Base-by-base conservation (phyloP, 2,329 filamentous ascomycete genomes). In the Pseudogymnoascus sp. region DNA sequence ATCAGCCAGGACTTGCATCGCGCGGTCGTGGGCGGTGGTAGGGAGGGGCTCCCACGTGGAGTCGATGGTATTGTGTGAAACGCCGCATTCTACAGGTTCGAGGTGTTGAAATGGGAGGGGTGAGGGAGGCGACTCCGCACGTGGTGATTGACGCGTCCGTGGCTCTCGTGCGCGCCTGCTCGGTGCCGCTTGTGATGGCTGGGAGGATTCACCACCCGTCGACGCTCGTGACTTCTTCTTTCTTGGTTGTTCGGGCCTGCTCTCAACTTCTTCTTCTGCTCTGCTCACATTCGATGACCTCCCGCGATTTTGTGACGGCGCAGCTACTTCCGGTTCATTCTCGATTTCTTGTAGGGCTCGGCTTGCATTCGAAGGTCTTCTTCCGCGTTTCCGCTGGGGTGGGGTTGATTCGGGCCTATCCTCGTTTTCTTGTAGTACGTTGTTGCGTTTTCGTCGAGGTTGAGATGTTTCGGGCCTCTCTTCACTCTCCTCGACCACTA, bases 1-100 rank as follows among this genome's bases (percentile, higher is more conserved):
- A 65, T 84, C 79, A 20, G 77, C 74, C 32, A 90, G 74, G 28
- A 89, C 76, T 14, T 75, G 71, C 16, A 77, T 74, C n/a, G 87
- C 77, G 59, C 79, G 79, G 6, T 79, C 74, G 60, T 88, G 73
- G 41, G 85, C 82, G 22, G 77, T 72, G 6, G 74, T 70, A 4
- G 82, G 77, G 4, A 89, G 77, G 5, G 81, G 76, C 2, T 77
- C 75, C 87, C 87, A 91, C 69, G 87, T 89, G 41, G 85, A 75
- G 41, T 88, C 80, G 62, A 95, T 88, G 37, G 79, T 81, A 28
- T 81, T 79, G 63, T 80, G 81, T n/a, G 84, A 81, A 43, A 90
- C 76, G 41, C 76, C 76, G 35, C 78, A 79, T 11, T 76, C 79
- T 30, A 76, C 76, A 12, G 81, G 72, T 6, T 77, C 75, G 57